Conservation (phyloP, 345 rosid species). For the Eucalyptus fibrosa region DNA sequence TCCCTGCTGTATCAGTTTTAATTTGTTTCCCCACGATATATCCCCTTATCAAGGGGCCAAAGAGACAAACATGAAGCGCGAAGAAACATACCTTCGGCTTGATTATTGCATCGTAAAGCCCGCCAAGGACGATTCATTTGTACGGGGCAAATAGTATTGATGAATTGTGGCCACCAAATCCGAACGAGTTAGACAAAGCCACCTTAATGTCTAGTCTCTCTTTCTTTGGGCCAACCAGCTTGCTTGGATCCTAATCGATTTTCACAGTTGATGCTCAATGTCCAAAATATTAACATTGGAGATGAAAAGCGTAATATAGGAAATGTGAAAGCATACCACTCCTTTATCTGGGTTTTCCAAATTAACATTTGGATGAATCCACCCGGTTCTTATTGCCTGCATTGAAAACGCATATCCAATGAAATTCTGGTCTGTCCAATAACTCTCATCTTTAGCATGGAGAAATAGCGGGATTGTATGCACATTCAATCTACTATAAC, state of each 20-base stretch:
- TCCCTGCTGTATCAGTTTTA: neutral
- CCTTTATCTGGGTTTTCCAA: constrained; percentile 15
- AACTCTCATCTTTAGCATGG: neutral
- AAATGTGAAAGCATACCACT: neutral
- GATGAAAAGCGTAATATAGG: neutral
- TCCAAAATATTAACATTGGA: neutral
- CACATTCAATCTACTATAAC: neutral
- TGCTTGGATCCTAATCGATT: neutral
- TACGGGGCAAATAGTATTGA: constrained; percentile 5
- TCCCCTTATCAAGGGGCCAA: neutral
- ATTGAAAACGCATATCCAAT: neutral
- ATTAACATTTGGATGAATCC: constrained; percentile 22
- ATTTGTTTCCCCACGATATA: neutral
- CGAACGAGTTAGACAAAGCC: constrained; percentile 18
- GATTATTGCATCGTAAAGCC: neutral
- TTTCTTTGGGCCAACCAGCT: constrained; percentile 13
- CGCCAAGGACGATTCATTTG: neutral
- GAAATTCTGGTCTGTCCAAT: neutral
- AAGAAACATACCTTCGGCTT: neutral
- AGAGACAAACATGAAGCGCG: neutral
- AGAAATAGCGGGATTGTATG: neutral
- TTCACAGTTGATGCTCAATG: neutral
- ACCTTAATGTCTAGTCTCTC: constrained; percentile 16
- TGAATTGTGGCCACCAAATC: constrained; percentile 28
- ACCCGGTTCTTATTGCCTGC: constrained; percentile 28